Evolutionary conservation across 1,284 basidiomycete genomes (phyloP).

Genomic region (Ustilago sp.): DNA sequence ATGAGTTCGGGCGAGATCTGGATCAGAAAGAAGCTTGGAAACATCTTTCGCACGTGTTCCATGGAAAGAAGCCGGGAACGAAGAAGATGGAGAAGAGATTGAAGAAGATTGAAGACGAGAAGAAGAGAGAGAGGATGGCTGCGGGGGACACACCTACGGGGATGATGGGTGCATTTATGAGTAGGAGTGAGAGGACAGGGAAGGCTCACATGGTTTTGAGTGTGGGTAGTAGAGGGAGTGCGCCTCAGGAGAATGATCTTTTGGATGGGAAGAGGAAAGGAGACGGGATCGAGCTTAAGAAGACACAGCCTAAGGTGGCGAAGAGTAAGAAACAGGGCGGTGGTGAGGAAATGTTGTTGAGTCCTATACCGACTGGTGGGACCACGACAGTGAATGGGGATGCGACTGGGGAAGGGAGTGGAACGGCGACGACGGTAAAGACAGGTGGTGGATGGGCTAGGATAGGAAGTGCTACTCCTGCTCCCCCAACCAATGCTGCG

Average conservation of each 20-base stretch:
- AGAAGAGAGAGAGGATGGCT: slow-evolving; percentile 63
- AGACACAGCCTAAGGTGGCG: not conserved
- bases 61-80: slow-evolving; percentile 65
- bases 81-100: slow-evolving; percentile 65
- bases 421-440: slow-evolving; percentile 2
- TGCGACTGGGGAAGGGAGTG: not conserved
- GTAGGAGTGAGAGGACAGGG: slow-evolving; percentile 61
- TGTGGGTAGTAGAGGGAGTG: slow-evolving; percentile 61
- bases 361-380: not conserved
- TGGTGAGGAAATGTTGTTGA: slow-evolving; percentile 19
- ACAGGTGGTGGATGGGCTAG: slow-evolving; percentile 41
- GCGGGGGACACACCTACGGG: slow-evolving; percentile 67
- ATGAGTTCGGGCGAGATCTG: slow-evolving; percentile 85
- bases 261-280: slow-evolving; percentile 30
- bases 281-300: slow-evolving; percentile 31
- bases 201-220: slow-evolving; percentile 69
- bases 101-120: slow-evolving; percentile 64
- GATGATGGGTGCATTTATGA: slow-evolving; percentile 64
- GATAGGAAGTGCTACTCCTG: slow-evolving; percentile 44
- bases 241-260: slow-evolving; percentile 64
- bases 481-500: not conserved
- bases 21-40: slow-evolving; percentile 83
- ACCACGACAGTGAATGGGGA: slow-evolving; percentile 13
- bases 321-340: slow-evolving; percentile 11
- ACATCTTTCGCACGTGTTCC: slow-evolving; percentile 67